Percentiles rank a stretch among this genome's conserved stretches.
phyloP scores from a whole-genome alignment of 1,284 basidiomycete species.

The Inonotus hispidus region DNA sequence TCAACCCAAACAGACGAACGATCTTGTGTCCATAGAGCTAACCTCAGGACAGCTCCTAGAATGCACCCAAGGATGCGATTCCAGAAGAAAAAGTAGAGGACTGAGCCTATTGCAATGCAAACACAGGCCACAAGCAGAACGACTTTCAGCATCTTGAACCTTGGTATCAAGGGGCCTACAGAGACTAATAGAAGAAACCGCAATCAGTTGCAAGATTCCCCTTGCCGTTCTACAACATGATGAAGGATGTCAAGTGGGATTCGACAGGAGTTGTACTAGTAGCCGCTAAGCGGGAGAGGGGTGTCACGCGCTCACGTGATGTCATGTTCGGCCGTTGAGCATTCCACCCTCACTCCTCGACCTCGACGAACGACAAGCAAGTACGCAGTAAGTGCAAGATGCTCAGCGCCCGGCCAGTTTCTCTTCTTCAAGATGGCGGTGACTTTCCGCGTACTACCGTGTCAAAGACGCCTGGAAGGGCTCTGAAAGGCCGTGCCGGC shows the following conservation, averaged over 20 bases:
- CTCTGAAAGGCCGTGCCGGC: constrained; percentile 33
- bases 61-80: constrained; percentile 75
- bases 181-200: background rate
- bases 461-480: constrained; percentile 48
- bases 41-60: constrained; percentile 53
- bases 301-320: background rate
- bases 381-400: constrained; percentile 26
- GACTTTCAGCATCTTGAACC: constrained; percentile 46
- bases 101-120: constrained; percentile 63
- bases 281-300: background rate
- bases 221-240: background rate
- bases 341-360: background rate
- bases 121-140: constrained; percentile 68
- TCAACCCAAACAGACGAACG: constrained; percentile 70
- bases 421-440: constrained; percentile 27
- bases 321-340: background rate
- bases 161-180: background rate
- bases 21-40: constrained; percentile 68
- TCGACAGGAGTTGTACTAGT: too few species aligned
- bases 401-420: constrained; percentile 41
- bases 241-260: background rate
- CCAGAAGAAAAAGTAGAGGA: constrained; percentile 86
- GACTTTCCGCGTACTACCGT: constrained; percentile 9
- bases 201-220: background rate
- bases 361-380: background rate